These are phyloP conservation scores for Suillus paluster DNA, from an alignment of 768 basidiomycete genomes.

Conservation along the genomic window DNA sequence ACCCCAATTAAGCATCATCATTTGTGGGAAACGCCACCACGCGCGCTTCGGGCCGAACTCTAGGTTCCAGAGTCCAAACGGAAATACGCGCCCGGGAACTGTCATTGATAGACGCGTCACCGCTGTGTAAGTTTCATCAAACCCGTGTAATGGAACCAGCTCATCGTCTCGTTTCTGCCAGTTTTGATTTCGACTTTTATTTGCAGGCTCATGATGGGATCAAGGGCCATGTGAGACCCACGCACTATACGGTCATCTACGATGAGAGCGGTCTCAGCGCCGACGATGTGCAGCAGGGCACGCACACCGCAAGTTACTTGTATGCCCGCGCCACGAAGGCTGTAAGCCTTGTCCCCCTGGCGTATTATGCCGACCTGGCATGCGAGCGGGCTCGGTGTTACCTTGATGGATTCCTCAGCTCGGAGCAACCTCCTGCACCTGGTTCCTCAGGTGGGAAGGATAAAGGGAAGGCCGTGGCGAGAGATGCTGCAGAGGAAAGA, in stretches of 20 bases:
- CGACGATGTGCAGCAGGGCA: slow-evolving; percentile 75
- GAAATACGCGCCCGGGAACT: slow-evolving; percentile 80
- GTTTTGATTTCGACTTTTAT: slow-evolving; percentile 69
- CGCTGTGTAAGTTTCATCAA: slow-evolving; percentile 51
- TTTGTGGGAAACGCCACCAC: slow-evolving; percentile 77
- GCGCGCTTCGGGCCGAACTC: slow-evolving; percentile 61
- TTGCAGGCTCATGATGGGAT: slow-evolving; percentile 77
- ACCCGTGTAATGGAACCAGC: slow-evolving; percentile 3
- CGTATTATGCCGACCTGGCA: slow-evolving; percentile 82
- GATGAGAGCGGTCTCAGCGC: slow-evolving; percentile 72
- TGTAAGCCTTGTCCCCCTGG: slow-evolving; percentile 79
- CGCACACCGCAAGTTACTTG: slow-evolving; percentile 69
- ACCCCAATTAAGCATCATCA: slow-evolving; percentile 60
- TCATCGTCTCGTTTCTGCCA: slow-evolving; percentile 20
- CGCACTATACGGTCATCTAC: slow-evolving; percentile 80
- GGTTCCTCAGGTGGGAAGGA: not conserved
- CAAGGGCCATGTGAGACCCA: slow-evolving; percentile 71
- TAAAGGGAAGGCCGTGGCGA: not conserved
- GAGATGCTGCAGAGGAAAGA: not conserved
- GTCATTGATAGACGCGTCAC: slow-evolving; percentile 82
- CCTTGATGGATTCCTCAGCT: slow-evolving; percentile 1
- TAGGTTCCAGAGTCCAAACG: slow-evolving; percentile 58
- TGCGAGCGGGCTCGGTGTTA: slow-evolving; percentile 82
- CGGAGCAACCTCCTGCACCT: not conserved
- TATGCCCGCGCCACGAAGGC: slow-evolving; percentile 86